phyloP scores from a whole-genome alignment of 2,329 filamentous ascomycete genomes.

The Fusarium longipes region DNA sequence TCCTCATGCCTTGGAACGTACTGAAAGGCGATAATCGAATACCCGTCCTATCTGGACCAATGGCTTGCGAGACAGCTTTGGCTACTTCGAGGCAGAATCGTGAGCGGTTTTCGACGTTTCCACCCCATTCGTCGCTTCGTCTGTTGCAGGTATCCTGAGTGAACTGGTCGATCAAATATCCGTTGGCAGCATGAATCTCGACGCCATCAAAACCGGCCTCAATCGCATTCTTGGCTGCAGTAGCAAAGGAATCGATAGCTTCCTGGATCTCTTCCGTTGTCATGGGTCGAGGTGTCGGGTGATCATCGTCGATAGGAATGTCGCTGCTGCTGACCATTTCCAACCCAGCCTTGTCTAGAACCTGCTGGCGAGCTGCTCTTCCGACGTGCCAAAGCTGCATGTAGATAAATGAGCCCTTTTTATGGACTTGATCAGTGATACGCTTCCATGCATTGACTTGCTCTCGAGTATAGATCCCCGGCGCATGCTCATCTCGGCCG shows the following conservation, averaged over 20 bases:
- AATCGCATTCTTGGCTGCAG: slow-evolving; percentile 4
- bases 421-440: slow-evolving; percentile 12
- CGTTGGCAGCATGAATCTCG: slow-evolving; percentile 27
- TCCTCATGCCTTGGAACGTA: slow-evolving; percentile 70
- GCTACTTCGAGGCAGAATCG: slow-evolving; percentile 60
- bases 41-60: slow-evolving; percentile 63
- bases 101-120: slow-evolving; percentile 61
- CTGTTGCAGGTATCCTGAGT: slow-evolving; percentile 52
- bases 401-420: slow-evolving; percentile 12
- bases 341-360: not conserved
- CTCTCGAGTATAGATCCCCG: slow-evolving; percentile 1
- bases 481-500: slow-evolving; percentile 12
- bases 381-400: slow-evolving; percentile 30
- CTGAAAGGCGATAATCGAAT: slow-evolving; percentile 71
- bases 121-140: slow-evolving; percentile 66
- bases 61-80: slow-evolving; percentile 52
- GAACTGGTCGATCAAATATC: slow-evolving; percentile 23
- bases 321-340: slow-evolving; percentile 26
- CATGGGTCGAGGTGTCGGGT: slow-evolving; percentile 2
- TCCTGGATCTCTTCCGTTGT: slow-evolving; percentile 1
- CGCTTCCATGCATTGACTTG: slow-evolving; percentile 14
- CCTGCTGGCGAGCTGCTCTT: slow-evolving; percentile 10
- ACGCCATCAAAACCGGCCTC: slow-evolving; percentile 14
- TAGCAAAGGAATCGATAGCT: slow-evolving; percentile 12
- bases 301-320: not conserved